Base-by-base conservation (phyloP, 495 filamentous ascomycete genomes). In the Aspergillus leporis region DNA sequence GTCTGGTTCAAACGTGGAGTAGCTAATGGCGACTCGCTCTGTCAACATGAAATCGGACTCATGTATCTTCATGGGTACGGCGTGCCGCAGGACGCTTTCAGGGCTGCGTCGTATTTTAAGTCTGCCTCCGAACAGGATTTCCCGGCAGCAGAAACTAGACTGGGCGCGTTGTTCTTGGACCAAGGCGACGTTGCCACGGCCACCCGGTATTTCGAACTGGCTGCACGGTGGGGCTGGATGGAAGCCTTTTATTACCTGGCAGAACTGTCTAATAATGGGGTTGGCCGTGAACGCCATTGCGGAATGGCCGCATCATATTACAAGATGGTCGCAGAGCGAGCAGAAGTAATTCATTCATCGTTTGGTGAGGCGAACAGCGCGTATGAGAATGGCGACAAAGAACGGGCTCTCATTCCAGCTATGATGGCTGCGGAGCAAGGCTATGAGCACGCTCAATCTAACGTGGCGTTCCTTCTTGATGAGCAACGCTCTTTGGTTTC, bases 361-460 rank as follows among this genome's bases (percentile, higher is more conserved):
- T 91, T 97, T 73, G 75, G 78, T 9, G 93, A 97, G 70, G 90
- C 95, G 2, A 97, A 97, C 62, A 73, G 81, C 31, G 93, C 92
- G 0, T 96, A 89, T 68, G 87, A 92, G 47, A 80, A 83, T 23
- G 92, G 92, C n/a, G 90, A 97, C 62, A 77, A 82, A n/a, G 93
- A 97, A 61, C 78, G 86, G 19, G 94, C 95, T 10, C 78, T 98
- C 30, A 80, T 97, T 14, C 83, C 87, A 25, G 92, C 92, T 60
- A 87, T 98, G 75, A 89, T 93, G 81, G 93, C 92, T 1, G 94
- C 94, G 1, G 94, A 99, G 68, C 95, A 98, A 74, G 94, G 94
- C 12, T 97, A 96, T 64, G 94, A 99, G 69, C 82, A 83, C 60
- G 92, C 86, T 5, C 94, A 99, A 74, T 88, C 91, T 41, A 99